These are phyloP conservation scores for Prunus mira DNA, from an alignment of 306 rosid species.

Conservation along the genomic window DNA sequence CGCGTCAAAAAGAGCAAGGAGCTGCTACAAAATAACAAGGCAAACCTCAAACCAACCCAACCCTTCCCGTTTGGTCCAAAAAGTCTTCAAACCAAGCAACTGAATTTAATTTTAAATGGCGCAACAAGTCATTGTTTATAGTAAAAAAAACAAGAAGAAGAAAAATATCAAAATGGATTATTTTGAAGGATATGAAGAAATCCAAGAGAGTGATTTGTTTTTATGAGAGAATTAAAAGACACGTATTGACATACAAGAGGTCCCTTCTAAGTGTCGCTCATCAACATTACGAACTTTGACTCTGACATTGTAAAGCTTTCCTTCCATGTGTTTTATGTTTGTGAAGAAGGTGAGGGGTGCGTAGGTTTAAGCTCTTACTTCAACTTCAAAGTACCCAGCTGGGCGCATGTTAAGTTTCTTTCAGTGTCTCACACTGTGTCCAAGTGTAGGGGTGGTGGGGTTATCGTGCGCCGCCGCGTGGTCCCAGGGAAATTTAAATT, in stretches of 20 bases:
- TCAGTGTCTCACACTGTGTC: background rate
- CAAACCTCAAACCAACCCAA: background rate
- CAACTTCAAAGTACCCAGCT: background rate
- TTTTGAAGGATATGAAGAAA: background rate
- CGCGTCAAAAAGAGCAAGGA: constrained; percentile 14
- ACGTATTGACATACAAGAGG: constrained; percentile 8
- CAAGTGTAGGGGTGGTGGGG: background rate
- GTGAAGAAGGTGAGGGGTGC: background rate
- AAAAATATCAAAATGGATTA: background rate
- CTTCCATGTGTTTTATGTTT: background rate
- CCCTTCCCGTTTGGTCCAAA: background rate
- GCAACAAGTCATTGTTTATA: background rate
- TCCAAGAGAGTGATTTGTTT: background rate
- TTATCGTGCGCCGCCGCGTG: background rate
- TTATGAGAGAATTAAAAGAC: background rate
- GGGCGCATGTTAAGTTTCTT: background rate
- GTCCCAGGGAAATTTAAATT: too few species aligned
- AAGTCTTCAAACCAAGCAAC: background rate
- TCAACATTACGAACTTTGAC: background rate
- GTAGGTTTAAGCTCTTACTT: background rate
- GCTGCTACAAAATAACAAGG: background rate
- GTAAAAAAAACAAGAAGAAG: too few species aligned
- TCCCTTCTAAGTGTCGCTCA: constrained; percentile 29
- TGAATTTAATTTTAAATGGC: background rate
- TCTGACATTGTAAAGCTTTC: background rate